phyloP scores from a whole-genome alignment of 805 yeast species.

The Barnettozyma salicaria region DNA sequence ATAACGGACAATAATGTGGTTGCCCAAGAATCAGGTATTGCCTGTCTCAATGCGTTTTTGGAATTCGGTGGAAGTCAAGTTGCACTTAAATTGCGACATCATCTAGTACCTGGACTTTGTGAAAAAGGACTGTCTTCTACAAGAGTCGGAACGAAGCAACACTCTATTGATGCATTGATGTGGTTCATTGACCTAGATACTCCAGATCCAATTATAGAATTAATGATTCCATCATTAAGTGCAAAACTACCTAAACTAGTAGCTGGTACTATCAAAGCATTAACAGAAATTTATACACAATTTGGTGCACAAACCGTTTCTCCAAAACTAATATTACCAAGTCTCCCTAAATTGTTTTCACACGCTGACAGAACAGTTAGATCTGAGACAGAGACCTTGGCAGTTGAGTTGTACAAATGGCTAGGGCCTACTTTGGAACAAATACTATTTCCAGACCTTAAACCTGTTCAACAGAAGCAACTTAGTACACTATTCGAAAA shows the following conservation, averaged over 20 bases:
- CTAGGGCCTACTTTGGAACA: constrained; percentile 54
- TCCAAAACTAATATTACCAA: constrained; percentile 51
- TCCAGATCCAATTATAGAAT: constrained; percentile 63
- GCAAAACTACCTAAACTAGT: constrained; percentile 75
- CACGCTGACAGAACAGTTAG: constrained; percentile 88
- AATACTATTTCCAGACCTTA: constrained; percentile 61
- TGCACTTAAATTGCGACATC: constrained; percentile 35
- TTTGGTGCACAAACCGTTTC: constrained; percentile 61
- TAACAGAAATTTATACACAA: constrained; percentile 41
- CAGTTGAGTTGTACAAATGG: constrained; percentile 69
- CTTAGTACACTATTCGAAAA: constrained; percentile 61
- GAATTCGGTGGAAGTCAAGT: constrained; percentile 47
- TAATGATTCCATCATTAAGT: constrained; percentile 52
- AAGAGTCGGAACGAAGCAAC: constrained; percentile 66
- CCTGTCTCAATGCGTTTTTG: constrained; percentile 47
- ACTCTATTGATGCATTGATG: constrained; percentile 56
- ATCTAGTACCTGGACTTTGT: constrained; percentile 46
- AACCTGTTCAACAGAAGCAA: constrained; percentile 90
- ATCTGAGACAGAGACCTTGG: constrained; percentile 62
- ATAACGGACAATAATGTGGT: constrained; percentile 81
- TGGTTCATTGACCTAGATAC: constrained; percentile 59
- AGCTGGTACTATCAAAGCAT: constrained; percentile 54
- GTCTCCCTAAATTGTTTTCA: constrained; percentile 62
- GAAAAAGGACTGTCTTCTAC: constrained; percentile 80
- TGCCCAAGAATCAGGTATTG: constrained; percentile 81